Base-by-base conservation (phyloP, 352 stramenopile species). In the Globisporangium cystogenes region DNA sequence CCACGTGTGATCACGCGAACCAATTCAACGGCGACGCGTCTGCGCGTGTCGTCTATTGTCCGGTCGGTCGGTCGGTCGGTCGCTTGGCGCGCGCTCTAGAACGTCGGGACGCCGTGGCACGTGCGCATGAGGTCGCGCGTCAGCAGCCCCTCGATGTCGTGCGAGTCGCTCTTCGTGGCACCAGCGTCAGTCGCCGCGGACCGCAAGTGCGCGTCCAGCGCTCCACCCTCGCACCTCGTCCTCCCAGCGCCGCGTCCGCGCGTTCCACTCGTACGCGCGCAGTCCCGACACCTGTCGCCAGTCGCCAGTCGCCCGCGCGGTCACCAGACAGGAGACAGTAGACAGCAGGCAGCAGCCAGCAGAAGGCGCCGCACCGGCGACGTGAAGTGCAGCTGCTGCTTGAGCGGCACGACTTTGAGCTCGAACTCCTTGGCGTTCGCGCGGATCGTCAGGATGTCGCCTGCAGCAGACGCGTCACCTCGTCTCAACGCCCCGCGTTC, bases 111-210 rank as follows among this genome's bases (percentile, higher is more conserved):
- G 11, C 82, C 82, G 4, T 67, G 64, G 67, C 82, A 93, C 27
- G 79, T 62, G 29, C 79, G 79, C 82, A 93, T 93, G 49, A 93
- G 65, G 54, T 93, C 82, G 37, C 82, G 79, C 20, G 82, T 93
- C 14, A 93, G 52, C 14, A 93, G 60, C 21, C 82, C 82, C 72
- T 90, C 82, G 31, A 90, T 72, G 52, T 93, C 82, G 55, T 93
- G 82, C 29, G 71, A 71, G 59, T 93, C 82, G 16, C 58, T 67
- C 82, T 93, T n/a, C n/a, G n/a, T n/a, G n/a, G n/a, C n/a, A n/a
- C n/a, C n/a, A n/a, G n/a, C n/a, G n/a, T n/a, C n/a, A n/a, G n/a
- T n/a, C n/a, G n/a, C n/a, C n/a, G n/a, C n/a, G n/a, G n/a, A n/a
- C n/a, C n/a, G n/a, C n/a, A n/a, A n/a, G n/a, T n/a, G n/a, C n/a